Evolutionary conservation across 108 stramenopile species (phyloP).

Genomic region (Cyclotella sp.): DNA sequence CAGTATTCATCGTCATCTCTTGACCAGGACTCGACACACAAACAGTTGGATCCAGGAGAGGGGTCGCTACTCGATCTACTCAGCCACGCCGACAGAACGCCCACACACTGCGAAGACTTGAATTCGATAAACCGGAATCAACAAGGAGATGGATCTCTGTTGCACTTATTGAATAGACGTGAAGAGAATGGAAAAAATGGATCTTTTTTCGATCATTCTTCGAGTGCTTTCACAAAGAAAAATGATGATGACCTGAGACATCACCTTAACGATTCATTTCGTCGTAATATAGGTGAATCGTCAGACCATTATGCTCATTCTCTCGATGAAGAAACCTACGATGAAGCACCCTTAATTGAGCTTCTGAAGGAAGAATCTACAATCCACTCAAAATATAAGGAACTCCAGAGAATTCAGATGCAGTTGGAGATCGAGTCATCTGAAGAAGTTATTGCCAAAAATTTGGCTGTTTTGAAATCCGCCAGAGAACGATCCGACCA

Average conservation of each 20-base stretch:
- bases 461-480: constrained; percentile 62
- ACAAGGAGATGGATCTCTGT: background rate
- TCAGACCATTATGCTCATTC: background rate
- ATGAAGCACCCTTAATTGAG: constrained; percentile 19
- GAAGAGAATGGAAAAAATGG: background rate
- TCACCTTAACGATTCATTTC: background rate
- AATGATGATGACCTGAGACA: no score
- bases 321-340: background rate
- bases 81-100: background rate
- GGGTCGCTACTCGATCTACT: constrained; percentile 31
- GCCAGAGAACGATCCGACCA: constrained; percentile 78
- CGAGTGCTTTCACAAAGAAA: no score
- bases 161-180: background rate
- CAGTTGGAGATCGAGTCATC: constrained; percentile 84
- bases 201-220: no score
- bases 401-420: constrained; percentile 56
- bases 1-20: constrained; percentile 6
- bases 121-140: background rate
- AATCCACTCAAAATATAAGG: constrained; percentile 18
- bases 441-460: constrained; percentile 64
- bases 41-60: background rate
- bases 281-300: background rate
- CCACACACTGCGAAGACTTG: background rate
- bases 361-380: constrained; percentile 26
- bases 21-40: background rate